phyloP scores from a whole-genome alignment of 2,329 filamentous ascomycete genomes.

The Aspergillus bombycis region DNA sequence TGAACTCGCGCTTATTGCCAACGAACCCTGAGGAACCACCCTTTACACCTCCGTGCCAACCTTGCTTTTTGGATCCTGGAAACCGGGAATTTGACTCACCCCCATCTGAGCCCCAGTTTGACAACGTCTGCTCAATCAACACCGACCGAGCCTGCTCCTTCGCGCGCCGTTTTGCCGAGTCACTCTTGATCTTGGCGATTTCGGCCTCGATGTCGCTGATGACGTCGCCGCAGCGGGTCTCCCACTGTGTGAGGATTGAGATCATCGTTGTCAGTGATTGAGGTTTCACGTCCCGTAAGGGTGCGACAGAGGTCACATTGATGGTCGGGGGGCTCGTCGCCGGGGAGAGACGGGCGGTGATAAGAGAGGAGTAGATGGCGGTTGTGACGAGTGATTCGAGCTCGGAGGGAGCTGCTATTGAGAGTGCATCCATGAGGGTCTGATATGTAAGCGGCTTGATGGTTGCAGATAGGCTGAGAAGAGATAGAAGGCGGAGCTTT shows the following conservation, averaged over 20 bases:
- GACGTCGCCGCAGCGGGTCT: conserved; percentile 73
- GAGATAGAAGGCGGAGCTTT: conserved; percentile 89
- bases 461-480: conserved; percentile 77
- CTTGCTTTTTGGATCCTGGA: conserved; percentile 12
- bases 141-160: conserved; percentile 54
- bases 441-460: conserved; percentile 72
- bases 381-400: conserved; percentile 86
- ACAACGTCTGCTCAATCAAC: conserved; percentile 54
- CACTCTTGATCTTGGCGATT: conserved; percentile 66
- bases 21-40: conserved; percentile 15
- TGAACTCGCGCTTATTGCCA: conserved; percentile 47
- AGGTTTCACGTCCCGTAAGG: conserved; percentile 82
- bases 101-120: conserved; percentile 33
- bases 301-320: conserved; percentile 76
- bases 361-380: conserved; percentile 81
- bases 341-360: conserved; percentile 83
- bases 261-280: conserved; percentile 72
- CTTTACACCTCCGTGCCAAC: conserved; percentile 14
- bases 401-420: conserved; percentile 66
- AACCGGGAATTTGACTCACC: neutral
- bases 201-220: conserved; percentile 76
- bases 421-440: conserved; percentile 67
- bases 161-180: conserved; percentile 58
- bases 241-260: conserved; percentile 72
- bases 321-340: conserved; percentile 76